These are phyloP conservation scores for Sisymbrium altissimum DNA, from an alignment of 345 rosid species.

Conservation along the genomic window DNA sequence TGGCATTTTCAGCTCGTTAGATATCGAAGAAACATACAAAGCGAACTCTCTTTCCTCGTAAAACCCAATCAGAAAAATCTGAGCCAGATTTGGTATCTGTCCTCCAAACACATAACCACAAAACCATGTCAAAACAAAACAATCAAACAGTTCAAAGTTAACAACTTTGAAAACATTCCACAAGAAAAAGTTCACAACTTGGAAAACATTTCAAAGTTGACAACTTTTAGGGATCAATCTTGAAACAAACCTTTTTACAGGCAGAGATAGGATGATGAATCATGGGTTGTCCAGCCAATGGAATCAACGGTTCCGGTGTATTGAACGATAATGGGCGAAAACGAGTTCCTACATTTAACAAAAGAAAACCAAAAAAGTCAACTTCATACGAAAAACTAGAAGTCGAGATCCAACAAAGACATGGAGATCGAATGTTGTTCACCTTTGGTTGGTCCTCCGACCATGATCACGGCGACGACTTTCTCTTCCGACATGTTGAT, in stretches of 20 bases:
- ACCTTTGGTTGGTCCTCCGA: conserved; percentile 94
- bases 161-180: not conserved
- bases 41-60: conserved; percentile 80
- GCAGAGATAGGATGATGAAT: conserved; percentile 89
- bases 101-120: conserved; percentile 3
- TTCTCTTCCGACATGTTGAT: conserved; percentile 42
- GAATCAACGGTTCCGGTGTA: conserved; percentile 74
- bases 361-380: not conserved
- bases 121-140: not conserved
- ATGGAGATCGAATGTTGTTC: not conserved
- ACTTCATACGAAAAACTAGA: not conserved
- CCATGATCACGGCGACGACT: conserved; percentile 87
- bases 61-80: conserved; percentile 67
- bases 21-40: conserved; percentile 72
- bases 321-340: conserved; percentile 80
- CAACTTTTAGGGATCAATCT: not conserved
- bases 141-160: not conserved
- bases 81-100: conserved; percentile 71
- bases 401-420: not conserved
- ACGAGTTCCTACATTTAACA: conserved; percentile 55
- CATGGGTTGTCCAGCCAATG: conserved; percentile 90
- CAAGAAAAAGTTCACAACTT: not conserved
- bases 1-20: conserved; percentile 72
- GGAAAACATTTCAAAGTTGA: not conserved
- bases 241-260: conserved; percentile 60